A percentile compares a stretch with the other conserved stretches of the same genome.
phyloP scores from a whole-genome alignment of 108 stramenopile genomes.

The Cyclotella sp. region DNA sequence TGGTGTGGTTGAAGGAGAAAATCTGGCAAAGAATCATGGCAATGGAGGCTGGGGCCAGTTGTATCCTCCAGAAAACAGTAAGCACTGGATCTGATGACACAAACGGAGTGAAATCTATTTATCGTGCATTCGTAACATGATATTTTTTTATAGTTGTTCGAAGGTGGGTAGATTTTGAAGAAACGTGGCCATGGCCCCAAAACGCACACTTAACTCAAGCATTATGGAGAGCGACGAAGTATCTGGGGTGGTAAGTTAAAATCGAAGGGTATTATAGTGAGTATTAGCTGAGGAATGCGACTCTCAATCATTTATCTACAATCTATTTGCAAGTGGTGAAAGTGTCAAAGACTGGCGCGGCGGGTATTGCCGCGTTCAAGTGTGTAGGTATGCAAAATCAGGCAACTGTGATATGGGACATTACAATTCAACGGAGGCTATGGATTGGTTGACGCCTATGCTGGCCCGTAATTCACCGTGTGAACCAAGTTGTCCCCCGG shows the following conservation, averaged over 20 bases:
- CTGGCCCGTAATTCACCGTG: slow-evolving; percentile 29
- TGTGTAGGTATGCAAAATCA: slow-evolving; percentile 41
- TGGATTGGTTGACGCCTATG: slow-evolving; percentile 40
- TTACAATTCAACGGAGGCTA: slow-evolving; percentile 29
- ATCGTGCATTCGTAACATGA: too few relatives aligned
- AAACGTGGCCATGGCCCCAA: slow-evolving; percentile 25
- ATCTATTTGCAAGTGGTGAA: slow-evolving; percentile 15
- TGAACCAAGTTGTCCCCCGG: slow-evolving; percentile 37
- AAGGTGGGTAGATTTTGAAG: slow-evolving; percentile 41
- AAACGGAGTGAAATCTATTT: too few relatives aligned
- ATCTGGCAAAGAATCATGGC: slow-evolving; percentile 38
- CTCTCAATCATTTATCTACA: neutral
- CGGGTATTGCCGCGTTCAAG: slow-evolving; percentile 41
- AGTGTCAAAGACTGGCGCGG: slow-evolving; percentile 40
- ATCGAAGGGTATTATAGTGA: neutral
- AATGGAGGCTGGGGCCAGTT: slow-evolving; percentile 30
- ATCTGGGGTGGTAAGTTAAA: slow-evolving; percentile 25
- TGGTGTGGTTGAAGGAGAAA: slow-evolving; percentile 25
- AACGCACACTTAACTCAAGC: slow-evolving; percentile 44
- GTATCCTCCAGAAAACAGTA: slow-evolving; percentile 31
- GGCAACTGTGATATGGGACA: slow-evolving; percentile 42
- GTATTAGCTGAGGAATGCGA: too few relatives aligned
- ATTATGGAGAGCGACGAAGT: slow-evolving; percentile 40
- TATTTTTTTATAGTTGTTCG: slow-evolving; percentile 13
- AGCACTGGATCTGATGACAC: neutral